phyloP scores from a whole-genome alignment of 208 protist species.

The Leptomonas pyrrhocoris region DNA sequence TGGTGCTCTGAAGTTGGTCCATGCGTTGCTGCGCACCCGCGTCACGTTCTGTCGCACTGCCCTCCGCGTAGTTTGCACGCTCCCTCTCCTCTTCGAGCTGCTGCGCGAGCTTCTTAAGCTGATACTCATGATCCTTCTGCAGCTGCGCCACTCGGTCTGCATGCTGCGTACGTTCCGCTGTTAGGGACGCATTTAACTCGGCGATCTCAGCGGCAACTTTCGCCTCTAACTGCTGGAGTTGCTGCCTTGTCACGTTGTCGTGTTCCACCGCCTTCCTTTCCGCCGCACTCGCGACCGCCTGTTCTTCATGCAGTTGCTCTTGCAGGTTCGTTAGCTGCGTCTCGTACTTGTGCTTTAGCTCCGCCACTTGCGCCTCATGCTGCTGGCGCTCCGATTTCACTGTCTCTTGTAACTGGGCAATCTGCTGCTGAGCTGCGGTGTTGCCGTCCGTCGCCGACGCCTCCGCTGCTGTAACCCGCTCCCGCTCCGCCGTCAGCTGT shows the following conservation, averaged over 20 bases:
- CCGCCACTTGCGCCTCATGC: background rate
- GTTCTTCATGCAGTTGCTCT: background rate
- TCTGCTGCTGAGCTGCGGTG: background rate
- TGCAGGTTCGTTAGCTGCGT: background rate
- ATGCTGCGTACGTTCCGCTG: slow-evolving; percentile 13
- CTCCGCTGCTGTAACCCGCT: background rate
- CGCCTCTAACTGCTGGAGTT: background rate
- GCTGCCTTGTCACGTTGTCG: background rate
- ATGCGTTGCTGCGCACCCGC: slow-evolving; percentile 16
- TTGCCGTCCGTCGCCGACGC: background rate
- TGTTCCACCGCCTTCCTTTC: background rate
- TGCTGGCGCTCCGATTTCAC: slow-evolving; percentile 3
- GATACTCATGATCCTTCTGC: background rate
- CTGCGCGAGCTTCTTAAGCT: slow-evolving; percentile 24
- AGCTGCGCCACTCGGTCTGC: background rate
- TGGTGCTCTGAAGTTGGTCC: slow-evolving; percentile 2
- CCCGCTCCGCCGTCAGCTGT: slow-evolving; percentile 5
- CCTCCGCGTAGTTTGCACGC: slow-evolving; percentile 19
- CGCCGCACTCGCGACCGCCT: background rate
- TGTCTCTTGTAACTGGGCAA: background rate
- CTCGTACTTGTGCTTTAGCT: background rate
- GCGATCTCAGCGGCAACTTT: background rate
- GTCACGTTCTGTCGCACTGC: slow-evolving; percentile 14
- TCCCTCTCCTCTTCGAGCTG: slow-evolving; percentile 23
- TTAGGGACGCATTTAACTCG: background rate